phyloP scores from a whole-genome alignment of 208 protist genomes.

The Leishmania mexicana region DNA sequence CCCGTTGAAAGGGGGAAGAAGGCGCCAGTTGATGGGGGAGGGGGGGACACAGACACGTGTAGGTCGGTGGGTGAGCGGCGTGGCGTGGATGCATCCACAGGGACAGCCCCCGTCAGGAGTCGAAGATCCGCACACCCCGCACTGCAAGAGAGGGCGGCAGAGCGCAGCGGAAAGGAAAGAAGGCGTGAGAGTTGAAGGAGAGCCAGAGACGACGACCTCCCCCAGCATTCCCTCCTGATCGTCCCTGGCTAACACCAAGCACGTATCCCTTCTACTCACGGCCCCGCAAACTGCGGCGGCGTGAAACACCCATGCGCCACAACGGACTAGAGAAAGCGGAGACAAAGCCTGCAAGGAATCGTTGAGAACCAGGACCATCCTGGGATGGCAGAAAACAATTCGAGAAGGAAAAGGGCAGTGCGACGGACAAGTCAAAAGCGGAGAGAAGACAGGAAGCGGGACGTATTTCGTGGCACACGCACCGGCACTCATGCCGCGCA shows the following conservation, averaged over 20 bases:
- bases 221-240: background rate
- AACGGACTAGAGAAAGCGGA: background rate
- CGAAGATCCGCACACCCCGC: background rate
- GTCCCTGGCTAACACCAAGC: background rate
- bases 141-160: background rate
- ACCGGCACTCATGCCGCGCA: no score
- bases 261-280: background rate
- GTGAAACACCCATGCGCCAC: no score
- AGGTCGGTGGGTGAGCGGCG: background rate
- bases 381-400: background rate
- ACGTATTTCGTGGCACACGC: no score
- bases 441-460: background rate
- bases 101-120: background rate
- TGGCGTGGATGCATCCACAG: background rate
- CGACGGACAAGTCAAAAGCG: background rate
- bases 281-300: background rate
- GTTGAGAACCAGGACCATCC: background rate
- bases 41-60: background rate
- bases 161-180: background rate
- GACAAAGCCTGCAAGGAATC: background rate
- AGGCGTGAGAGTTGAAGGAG: background rate
- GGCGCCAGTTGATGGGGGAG: background rate
- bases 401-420: background rate
- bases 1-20: background rate
- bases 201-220: background rate